Evolutionary conservation across 2,329 filamentous ascomycete genomes (phyloP).

Genomic region (Penicillium sp.): DNA sequence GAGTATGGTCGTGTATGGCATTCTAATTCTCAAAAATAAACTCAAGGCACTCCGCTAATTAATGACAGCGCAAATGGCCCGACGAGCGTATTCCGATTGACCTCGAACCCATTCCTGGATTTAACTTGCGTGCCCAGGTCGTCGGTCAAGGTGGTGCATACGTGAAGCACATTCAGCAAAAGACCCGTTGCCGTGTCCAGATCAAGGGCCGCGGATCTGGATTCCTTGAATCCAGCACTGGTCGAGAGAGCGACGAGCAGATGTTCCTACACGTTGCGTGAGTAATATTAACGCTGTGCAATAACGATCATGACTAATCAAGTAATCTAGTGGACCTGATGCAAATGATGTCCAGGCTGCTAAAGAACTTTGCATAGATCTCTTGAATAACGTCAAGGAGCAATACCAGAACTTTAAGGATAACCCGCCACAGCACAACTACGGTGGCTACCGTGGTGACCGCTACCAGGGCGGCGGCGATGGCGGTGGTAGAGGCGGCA

Average conservation of each 20-base stretch:
- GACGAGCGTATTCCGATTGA: slow-evolving; percentile 91
- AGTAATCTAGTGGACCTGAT: slow-evolving; percentile 70
- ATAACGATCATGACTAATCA: slow-evolving; percentile 6
- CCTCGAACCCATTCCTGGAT: slow-evolving; percentile 87
- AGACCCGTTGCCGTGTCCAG: slow-evolving; percentile 92
- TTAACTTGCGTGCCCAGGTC: slow-evolving; percentile 94
- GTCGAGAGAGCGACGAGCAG: slow-evolving; percentile 85
- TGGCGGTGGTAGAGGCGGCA: slow-evolving; percentile 17
- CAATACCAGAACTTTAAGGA: slow-evolving; percentile 92
- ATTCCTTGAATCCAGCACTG: slow-evolving; percentile 87
- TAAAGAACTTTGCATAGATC: slow-evolving; percentile 83
- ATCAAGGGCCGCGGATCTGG: slow-evolving; percentile 97
- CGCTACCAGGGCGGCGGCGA: slow-evolving; percentile 13
- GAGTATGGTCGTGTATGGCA: slow-evolving; percentile 76
- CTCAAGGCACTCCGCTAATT: slow-evolving; percentile 16
- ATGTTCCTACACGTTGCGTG: slow-evolving; percentile 97
- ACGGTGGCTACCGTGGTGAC: slow-evolving; percentile 55
- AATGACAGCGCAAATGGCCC: slow-evolving; percentile 87
- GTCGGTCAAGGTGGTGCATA: slow-evolving; percentile 93
- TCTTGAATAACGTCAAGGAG: slow-evolving; percentile 81
- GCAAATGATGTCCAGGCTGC: slow-evolving; percentile 80
- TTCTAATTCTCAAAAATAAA: not conserved
- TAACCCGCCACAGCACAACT: slow-evolving; percentile 67
- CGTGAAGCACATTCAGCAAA: slow-evolving; percentile 96
- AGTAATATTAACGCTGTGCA: slow-evolving; percentile 10